A percentile compares a stretch with the other conserved stretches of the same genome.
These are phyloP conservation scores for Tolypocladium pustulatum DNA, from an alignment of 2,329 filamentous ascomycete genomes.

Conservation along the genomic window DNA sequence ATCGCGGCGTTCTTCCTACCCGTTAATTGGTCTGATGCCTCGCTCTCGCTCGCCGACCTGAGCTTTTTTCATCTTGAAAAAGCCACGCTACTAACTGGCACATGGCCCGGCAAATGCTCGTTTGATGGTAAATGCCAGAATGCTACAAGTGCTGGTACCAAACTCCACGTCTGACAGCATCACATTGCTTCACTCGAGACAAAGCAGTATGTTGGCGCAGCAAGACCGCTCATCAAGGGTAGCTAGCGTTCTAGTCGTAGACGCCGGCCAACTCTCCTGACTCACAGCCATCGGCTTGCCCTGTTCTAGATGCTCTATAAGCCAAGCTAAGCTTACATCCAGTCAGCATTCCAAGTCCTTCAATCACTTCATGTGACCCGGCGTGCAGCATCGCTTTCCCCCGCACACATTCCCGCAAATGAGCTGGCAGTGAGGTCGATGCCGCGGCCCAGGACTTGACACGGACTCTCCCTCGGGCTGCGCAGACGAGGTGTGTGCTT, in stretches of 20 bases:
- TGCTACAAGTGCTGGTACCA: not conserved
- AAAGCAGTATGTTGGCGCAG: not conserved
- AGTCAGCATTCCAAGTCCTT: not conserved
- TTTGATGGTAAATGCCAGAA: not conserved
- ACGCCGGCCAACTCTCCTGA: not conserved
- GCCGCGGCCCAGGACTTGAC: conserved; percentile 11
- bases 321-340: not conserved
- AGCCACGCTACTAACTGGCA: not conserved
- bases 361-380: not conserved
- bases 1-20: not conserved
- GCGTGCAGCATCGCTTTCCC: conserved; percentile 38
- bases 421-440: conserved; percentile 33
- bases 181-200: not conserved
- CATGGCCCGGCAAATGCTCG: not conserved
- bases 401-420: conserved; percentile 40
- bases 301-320: not conserved
- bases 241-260: not conserved
- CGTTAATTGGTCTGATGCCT: not conserved
- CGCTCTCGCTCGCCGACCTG: not conserved
- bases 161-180: not conserved
- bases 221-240: not conserved
- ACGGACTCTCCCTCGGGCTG: conserved; percentile 6
- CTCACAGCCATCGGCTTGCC: not conserved
- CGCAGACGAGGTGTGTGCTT: conserved; percentile 1
- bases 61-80: no score